phyloP scores from a whole-genome alignment of 2,329 filamentous ascomycete species.

The Colletotrichum camelliae region DNA sequence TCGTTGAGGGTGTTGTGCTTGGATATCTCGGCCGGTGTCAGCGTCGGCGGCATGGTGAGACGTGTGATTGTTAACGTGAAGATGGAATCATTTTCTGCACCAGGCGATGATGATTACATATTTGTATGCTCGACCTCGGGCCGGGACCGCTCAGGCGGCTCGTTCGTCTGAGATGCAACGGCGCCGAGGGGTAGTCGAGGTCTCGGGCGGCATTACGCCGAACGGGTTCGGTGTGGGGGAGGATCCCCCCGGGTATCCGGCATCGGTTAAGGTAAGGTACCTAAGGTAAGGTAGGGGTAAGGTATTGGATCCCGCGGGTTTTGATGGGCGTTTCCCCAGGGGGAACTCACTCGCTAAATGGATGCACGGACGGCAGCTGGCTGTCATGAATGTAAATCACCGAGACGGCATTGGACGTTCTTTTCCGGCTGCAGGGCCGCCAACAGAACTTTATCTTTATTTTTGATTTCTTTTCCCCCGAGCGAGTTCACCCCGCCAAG shows the following conservation, averaged over 20 bases:
- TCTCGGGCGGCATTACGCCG: conserved; percentile 17
- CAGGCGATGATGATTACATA: background rate
- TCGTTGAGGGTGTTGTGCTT: conserved; percentile 51
- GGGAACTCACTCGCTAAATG: background rate
- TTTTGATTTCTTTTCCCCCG: background rate
- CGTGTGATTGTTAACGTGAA: background rate
- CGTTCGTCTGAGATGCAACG: background rate
- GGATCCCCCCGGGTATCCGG: background rate
- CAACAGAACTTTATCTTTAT: background rate
- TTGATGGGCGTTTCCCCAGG: background rate
- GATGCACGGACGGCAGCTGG: background rate
- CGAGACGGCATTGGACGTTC: background rate
- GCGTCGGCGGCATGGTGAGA: conserved; percentile 19
- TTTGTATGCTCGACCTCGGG: background rate
- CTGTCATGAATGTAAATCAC: conserved; percentile 1
- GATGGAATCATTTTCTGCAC: background rate
- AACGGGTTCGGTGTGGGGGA: background rate
- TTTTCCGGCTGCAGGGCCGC: background rate
- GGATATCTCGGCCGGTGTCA: conserved; percentile 49
- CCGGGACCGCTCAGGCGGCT: background rate
- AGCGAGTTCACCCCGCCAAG: conserved; percentile 35
- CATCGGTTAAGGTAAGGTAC: background rate
- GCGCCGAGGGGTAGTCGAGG: background rate
- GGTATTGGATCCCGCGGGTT: background rate
- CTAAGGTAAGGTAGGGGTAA: background rate